Evolutionary conservation across 345 rosid species (phyloP), one percentile per base, ranked within the genome.

Genomic region (Acer saccharum): DNA sequence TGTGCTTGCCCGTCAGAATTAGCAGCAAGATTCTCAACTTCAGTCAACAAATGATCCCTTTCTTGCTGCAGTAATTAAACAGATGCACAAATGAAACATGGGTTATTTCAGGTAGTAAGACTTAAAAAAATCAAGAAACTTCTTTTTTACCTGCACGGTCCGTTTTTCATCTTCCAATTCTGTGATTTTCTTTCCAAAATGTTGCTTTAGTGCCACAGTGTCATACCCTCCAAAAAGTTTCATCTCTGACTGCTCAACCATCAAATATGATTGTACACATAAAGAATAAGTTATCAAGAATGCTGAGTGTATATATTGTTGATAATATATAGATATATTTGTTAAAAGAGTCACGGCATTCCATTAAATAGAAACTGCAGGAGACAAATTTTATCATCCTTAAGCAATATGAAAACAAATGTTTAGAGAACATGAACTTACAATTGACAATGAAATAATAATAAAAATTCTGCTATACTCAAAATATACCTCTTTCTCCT

Each of bases 111-210:
- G 27, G 7, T 27, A 72, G 14, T 6, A 8, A 54, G 57, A 16
- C 46, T 32, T 16, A 50, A 46, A 77, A 65, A 75, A 72, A 46
- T 63, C 46, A 74, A 73, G 58, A 52, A 75, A 68, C 25, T 71
- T 75, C 23, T 18, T 46, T 79, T 55, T 72, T 50, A 92, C 99
- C 99, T 92, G 99, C 81, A 92, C 98, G 7, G 88, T 66, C 88
- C 84, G 91, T 78, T 96, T 96, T 84, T 94, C 97, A 70, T 91
- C 98, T 82, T 96, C 98, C 63, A 96, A 76, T 80, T 94, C 99
- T 54, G 88, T 87, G 76, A 96, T 84, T 87, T 96, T 96, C 91
- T 91, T 96, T 73, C 97, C 99, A 77, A 92, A 96, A 82, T 92
- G 99, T 79, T 88, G 98, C 91, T 94, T 94, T 71, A 96, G 91